Evolutionary conservation across 495 filamentous ascomycete species (phyloP).

Genomic region (Aspergillus avenaceus): DNA sequence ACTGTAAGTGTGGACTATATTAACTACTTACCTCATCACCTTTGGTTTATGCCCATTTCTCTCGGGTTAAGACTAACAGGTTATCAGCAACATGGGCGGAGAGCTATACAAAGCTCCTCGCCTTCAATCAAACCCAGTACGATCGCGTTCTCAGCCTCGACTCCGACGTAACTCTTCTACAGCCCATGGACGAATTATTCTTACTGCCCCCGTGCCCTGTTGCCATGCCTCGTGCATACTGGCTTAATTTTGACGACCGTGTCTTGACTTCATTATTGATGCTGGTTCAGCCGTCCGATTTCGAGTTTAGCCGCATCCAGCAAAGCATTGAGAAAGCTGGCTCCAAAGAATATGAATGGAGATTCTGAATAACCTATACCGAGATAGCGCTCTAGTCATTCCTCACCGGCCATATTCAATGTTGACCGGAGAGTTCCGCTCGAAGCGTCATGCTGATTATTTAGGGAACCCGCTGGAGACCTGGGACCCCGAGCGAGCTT

Average conservation of each 20-base stretch:
- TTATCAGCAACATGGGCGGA: slow-evolving; percentile 44
- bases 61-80: too few relatives aligned
- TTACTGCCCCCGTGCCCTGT: slow-evolving; percentile 47
- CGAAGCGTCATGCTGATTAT: slow-evolving; percentile 47
- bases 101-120: slow-evolving; percentile 59
- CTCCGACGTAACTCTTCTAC: slow-evolving; percentile 38
- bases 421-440: slow-evolving; percentile 60
- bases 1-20: slow-evolving; percentile 33
- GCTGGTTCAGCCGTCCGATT: slow-evolving; percentile 49
- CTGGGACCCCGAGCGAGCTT: slow-evolving; percentile 56
- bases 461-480: slow-evolving; percentile 47
- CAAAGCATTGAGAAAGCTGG: slow-evolving; percentile 23
- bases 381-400: slow-evolving; percentile 53
- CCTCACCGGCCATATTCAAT: slow-evolving; percentile 64
- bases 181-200: slow-evolving; percentile 62
- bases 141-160: slow-evolving; percentile 57
- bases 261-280: slow-evolving; percentile 51
- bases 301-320: slow-evolving; percentile 45
- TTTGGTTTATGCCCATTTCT: too few relatives aligned
- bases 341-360: slow-evolving; percentile 60
- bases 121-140: slow-evolving; percentile 62
- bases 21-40: too few relatives aligned
- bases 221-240: slow-evolving; percentile 60
- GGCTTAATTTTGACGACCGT: slow-evolving; percentile 44
- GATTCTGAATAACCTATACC: slow-evolving; percentile 60